Evolutionary conservation across 148 eudicot species (phyloP).

Genomic region (Amaranthus palmeri): DNA sequence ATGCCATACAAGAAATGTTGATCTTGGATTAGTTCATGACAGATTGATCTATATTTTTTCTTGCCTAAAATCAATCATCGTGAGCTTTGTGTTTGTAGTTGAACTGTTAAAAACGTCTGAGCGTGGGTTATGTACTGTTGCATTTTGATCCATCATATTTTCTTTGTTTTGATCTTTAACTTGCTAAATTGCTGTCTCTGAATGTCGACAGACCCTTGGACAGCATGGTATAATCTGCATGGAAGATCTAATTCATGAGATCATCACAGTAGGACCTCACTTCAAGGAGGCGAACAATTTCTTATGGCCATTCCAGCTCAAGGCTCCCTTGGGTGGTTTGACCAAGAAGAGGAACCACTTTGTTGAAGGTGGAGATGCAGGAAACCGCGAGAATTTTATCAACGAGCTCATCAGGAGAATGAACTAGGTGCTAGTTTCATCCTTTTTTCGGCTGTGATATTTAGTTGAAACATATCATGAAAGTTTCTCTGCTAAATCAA

Average conservation of each 20-base stretch:
- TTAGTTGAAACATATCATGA: background rate
- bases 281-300: slow-evolving; percentile 77
- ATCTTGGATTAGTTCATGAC: too few relatives aligned
- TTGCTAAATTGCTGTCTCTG: background rate
- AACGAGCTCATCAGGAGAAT: slow-evolving; percentile 74
- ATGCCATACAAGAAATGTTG: too few relatives aligned
- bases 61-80: too few relatives aligned
- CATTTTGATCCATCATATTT: background rate
- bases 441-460: background rate
- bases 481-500: background rate
- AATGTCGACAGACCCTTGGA: slow-evolving; percentile 39
- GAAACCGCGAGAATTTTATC: slow-evolving; percentile 51
- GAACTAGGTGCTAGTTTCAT: slow-evolving; percentile 38
- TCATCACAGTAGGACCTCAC: slow-evolving; percentile 61
- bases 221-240: slow-evolving; percentile 53
- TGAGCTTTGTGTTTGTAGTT: background rate
- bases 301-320: slow-evolving; percentile 63
- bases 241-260: slow-evolving; percentile 65
- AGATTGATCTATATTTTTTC: too few relatives aligned
- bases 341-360: slow-evolving; percentile 73
- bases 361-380: slow-evolving; percentile 74
- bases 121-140: too few relatives aligned
- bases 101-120: background rate
- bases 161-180: background rate
- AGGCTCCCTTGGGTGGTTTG: slow-evolving; percentile 64